A percentile compares a stretch with the other conserved stretches of the same genome.
These are phyloP conservation scores for Allium sativum DNA, from an alignment of 106 monocot species.

Conservation along the genomic window DNA sequence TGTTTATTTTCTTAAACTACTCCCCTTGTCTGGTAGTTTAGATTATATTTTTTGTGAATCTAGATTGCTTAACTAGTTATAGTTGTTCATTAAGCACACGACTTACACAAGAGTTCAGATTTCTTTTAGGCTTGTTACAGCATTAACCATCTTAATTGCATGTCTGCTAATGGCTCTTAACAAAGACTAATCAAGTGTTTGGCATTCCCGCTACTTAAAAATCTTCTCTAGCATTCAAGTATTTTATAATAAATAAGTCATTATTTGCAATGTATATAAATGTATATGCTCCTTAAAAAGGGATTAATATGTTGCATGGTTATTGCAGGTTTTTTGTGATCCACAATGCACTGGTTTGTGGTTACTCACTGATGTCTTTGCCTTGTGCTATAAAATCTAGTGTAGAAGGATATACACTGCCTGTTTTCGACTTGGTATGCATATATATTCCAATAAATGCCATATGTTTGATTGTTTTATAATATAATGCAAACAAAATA, in stretches of 20 bases:
- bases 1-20: too few relatives aligned
- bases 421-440: conserved; percentile 10
- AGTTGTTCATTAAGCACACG: too few relatives aligned
- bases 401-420: conserved; percentile 4
- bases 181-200: conserved; percentile 10
- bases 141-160: conserved; percentile 12
- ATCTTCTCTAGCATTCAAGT: conserved; percentile 21
- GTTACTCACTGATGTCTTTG: conserved; percentile 16
- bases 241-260: not conserved
- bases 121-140: conserved; percentile 5
- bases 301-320: too few relatives aligned
- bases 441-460: too few relatives aligned
- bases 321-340: conserved; percentile 17
- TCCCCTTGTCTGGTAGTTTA: too few relatives aligned
- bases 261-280: too few relatives aligned
- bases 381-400: not conserved
- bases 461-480: too few relatives aligned
- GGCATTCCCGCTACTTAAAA: conserved; percentile 11
- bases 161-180: conserved; percentile 15
- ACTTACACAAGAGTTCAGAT: conserved; percentile 1
- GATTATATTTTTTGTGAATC: too few relatives aligned
- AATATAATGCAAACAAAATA: not conserved
- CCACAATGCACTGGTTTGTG: conserved; percentile 15
- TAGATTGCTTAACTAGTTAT: too few relatives aligned
- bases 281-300: too few relatives aligned